Percentiles rank a stretch among this genome's conserved stretches.
Conservation (phyloP, 768 basidiomycete species). For the Mycena floridula region DNA sequence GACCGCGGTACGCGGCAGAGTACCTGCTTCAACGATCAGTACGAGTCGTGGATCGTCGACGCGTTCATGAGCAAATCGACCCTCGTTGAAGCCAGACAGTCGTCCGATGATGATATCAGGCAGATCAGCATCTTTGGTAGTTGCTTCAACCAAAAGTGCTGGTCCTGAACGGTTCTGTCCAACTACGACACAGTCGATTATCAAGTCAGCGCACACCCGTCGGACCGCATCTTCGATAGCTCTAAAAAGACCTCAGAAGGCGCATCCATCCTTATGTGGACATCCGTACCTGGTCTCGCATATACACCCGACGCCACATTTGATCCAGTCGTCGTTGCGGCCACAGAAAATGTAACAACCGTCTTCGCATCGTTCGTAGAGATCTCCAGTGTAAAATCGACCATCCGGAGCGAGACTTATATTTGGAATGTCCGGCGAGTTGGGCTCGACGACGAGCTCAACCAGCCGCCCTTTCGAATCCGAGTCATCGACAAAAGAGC, state of each 20-base stretch:
- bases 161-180: slow-evolving; percentile 9
- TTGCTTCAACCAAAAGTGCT: slow-evolving; percentile 13
- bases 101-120: background rate
- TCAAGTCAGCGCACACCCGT: slow-evolving; percentile 8
- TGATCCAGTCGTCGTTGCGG: slow-evolving; percentile 17
- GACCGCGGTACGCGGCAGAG: background rate
- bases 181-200: slow-evolving; percentile 15
- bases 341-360: slow-evolving; percentile 13
- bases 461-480: background rate
- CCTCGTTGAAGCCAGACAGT: background rate
- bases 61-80: background rate
- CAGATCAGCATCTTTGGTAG: slow-evolving; percentile 11
- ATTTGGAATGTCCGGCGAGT: background rate
- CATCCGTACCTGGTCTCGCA: slow-evolving; percentile 12
- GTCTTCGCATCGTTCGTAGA: slow-evolving; percentile 12
- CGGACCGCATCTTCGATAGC: slow-evolving; percentile 13
- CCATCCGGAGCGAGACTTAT: slow-evolving; percentile 6
- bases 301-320: slow-evolving; percentile 18
- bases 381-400: slow-evolving; percentile 13
- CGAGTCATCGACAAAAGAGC: background rate
- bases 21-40: background rate
- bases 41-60: background rate
- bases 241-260: slow-evolving; percentile 7
- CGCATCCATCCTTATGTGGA: background rate
- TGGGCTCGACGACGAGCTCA: background rate